A percentile compares a stretch with the other conserved stretches of the same genome.
Conservation (phyloP, 495 filamentous ascomycete species). For the Lasiosphaeria miniovina region DNA sequence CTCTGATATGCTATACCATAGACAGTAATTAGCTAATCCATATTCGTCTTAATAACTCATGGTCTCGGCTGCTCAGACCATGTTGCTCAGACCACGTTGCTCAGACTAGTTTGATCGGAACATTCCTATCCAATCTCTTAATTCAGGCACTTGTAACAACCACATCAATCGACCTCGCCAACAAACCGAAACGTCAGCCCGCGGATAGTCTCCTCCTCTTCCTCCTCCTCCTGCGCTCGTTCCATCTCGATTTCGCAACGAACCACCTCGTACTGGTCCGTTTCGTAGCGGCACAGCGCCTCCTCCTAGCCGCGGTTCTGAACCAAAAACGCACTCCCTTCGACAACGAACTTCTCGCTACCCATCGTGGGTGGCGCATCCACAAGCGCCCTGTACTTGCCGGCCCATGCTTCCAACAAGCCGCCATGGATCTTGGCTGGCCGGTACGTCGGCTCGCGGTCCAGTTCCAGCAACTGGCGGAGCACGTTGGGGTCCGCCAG, state of each 20-base stretch:
- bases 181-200: slow-evolving; percentile 19
- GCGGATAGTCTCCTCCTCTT: not conserved
- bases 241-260: slow-evolving; percentile 34
- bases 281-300: slow-evolving; percentile 36
- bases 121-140: too few species aligned
- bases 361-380: slow-evolving; percentile 22
- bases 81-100: too few species aligned
- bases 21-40: too few species aligned
- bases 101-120: too few species aligned
- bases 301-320: slow-evolving; percentile 35
- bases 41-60: too few species aligned
- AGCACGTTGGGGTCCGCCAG: slow-evolving; percentile 30
- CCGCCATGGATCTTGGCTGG: slow-evolving; percentile 29
- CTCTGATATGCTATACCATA: too few species aligned
- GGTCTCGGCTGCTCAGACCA: too few species aligned
- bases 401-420: slow-evolving; percentile 32
- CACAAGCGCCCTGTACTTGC: slow-evolving; percentile 42
- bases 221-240: not conserved
- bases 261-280: slow-evolving; percentile 43
- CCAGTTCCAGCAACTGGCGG: slow-evolving; percentile 16
- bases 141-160: too few species aligned
- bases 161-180: slow-evolving; percentile 1
- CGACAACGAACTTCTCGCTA: slow-evolving; percentile 9
- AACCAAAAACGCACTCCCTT: slow-evolving; percentile 39
- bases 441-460: slow-evolving; percentile 8